Base-by-base conservation (phyloP, 768 basidiomycete species). In the Auricularia auricula-judae region DNA sequence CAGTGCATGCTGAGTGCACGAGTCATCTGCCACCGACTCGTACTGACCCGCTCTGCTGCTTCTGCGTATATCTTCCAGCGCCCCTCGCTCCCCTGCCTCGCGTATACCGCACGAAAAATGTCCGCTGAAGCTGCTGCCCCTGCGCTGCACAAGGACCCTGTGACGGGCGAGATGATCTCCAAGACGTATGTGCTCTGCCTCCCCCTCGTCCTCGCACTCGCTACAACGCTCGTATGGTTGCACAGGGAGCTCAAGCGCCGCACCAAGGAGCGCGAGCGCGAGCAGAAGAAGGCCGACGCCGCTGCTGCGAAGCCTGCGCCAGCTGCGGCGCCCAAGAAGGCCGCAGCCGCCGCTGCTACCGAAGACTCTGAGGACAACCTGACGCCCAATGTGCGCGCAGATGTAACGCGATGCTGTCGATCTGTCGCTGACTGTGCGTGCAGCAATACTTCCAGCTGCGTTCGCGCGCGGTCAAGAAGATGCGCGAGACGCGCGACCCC, bases 401-500 rank as follows among this genome's bases (percentile, higher is more conserved):
- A 81, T 43, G 54, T 43, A 21, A 21, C 23, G 12, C 34, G 39
- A 65, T 63, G 8, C 18, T 61, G 62, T 64, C 4, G 29, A 56
- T 12, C 23, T 61, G 53, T 34, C 11, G 16, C 21, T 61, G 53
- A 47, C 16, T 5, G 16, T 36, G 60, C 42, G 42, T 34, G 4
- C 69, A 99, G 95, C 93, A 96, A 93, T 99, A 98, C 81, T 96
- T 88, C 73, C 94, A 98, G 72, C 78, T 93, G 69, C 89, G 97
- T 69, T 92, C 89, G 35, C 86, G 93, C 60, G 86, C 91, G 70
- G 93, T 99, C 70, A 83, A 86, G 67, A 84, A 86, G 69, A 84
- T 99, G 67, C 88, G 91, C 76, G 81, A 87, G 72, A 89, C 90
- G 35, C 88, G 89, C 74, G 75, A 82, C 5, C 96, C 95, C 2